These are phyloP conservation scores for Warburgia ugandensis DNA, from an alignment of 164 flowering plant genomes.

Conservation along the genomic window DNA sequence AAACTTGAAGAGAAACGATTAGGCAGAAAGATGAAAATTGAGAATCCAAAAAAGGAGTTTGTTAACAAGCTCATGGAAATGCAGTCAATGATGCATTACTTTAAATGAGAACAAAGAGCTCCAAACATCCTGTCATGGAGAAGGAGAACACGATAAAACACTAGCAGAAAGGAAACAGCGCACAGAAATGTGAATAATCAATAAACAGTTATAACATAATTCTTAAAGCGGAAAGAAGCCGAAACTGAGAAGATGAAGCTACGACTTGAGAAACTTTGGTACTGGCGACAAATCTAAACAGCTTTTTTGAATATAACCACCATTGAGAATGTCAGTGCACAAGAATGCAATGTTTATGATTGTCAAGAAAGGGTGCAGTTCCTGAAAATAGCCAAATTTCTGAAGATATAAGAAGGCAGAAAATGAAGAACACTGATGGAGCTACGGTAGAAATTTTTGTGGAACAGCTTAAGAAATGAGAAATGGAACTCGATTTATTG, in stretches of 20 bases:
- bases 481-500: too few relatives aligned
- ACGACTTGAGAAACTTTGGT: constrained; percentile 18
- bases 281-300: constrained; percentile 29
- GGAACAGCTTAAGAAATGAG: too few relatives aligned
- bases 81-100: constrained; percentile 46
- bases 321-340: too few relatives aligned
- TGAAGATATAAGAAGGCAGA: too few relatives aligned
- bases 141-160: constrained; percentile 39
- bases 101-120: constrained; percentile 41
- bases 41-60: constrained; percentile 45
- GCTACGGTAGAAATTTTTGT: too few relatives aligned
- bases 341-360: too few relatives aligned
- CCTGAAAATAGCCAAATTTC: too few relatives aligned
- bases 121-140: constrained; percentile 41
- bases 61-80: constrained; percentile 33
- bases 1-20: too few relatives aligned
- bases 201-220: constrained; percentile 21
- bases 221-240: constrained; percentile 43
- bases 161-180: constrained; percentile 20
- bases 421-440: too few relatives aligned
- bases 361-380: too few relatives aligned
- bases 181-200: constrained; percentile 15
- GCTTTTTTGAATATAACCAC: constrained; percentile 18
- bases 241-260: constrained; percentile 41
- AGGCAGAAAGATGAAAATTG: too few relatives aligned